Evolutionary conservation across 23 red algal genomes (phyloP).

Genomic region (Gracilaria gracilis): DNA sequence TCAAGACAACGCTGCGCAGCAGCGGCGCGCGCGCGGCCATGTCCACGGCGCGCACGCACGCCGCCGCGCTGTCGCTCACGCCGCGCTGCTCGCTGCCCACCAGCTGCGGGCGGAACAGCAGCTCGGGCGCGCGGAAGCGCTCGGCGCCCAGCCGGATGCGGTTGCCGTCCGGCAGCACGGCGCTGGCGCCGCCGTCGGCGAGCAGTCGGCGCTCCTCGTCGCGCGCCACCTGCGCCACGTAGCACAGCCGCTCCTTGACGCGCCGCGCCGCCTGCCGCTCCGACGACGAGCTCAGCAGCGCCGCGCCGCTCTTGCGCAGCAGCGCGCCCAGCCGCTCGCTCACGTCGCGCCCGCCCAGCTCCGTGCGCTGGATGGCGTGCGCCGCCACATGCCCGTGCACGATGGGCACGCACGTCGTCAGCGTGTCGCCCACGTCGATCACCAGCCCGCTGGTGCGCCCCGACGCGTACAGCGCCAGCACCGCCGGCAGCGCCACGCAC

Average conservation of each 20-base stretch:
- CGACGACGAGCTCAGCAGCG: conserved; percentile 42
- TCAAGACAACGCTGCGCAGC: conserved; percentile 59
- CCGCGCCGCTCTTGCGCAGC: conserved; percentile 48
- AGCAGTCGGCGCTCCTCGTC: conserved; percentile 48
- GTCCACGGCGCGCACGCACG: conserved; percentile 35
- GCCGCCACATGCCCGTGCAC: conserved; percentile 41
- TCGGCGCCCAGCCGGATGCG: conserved; percentile 58
- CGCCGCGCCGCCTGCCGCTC: conserved; percentile 51
- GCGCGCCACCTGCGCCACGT: conserved; percentile 44
- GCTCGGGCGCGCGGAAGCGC: conserved; percentile 70
- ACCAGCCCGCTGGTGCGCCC: conserved; percentile 67
- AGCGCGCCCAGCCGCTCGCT: conserved; percentile 59
- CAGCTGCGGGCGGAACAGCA: conserved; percentile 54
- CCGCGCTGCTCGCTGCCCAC: conserved; percentile 62
- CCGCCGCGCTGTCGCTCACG: conserved; percentile 5
- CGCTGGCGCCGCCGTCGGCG: background rate
- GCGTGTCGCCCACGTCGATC: conserved; percentile 69
- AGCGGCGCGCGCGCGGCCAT: conserved; percentile 39
- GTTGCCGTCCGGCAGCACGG: conserved; percentile 59
- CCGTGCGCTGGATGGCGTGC: conserved; percentile 48
- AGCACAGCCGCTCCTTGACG: conserved; percentile 56
- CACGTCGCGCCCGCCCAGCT: conserved; percentile 72
- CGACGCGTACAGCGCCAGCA: conserved; percentile 67
- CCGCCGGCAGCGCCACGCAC: conserved; percentile 64
- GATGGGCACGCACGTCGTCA: conserved; percentile 38